phyloP scores from a whole-genome alignment of 495 filamentous ascomycete species.

The Daldinia bambusicola region DNA sequence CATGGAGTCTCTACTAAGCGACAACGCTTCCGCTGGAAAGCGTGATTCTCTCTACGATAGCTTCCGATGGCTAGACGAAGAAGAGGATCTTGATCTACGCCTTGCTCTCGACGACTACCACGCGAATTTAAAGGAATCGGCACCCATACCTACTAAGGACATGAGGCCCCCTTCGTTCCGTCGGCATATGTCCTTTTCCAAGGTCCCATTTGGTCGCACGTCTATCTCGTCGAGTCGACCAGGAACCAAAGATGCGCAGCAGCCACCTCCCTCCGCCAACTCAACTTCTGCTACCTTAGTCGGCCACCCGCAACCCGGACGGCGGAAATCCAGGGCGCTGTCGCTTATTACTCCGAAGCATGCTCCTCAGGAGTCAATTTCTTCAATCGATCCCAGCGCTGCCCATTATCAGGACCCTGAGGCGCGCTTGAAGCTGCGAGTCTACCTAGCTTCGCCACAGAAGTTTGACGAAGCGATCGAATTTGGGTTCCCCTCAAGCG shows the following conservation, averaged over 20 bases:
- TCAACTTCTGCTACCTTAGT: conserved; percentile 51
- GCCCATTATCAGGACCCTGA: conserved; percentile 92
- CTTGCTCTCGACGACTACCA: conserved; percentile 67
- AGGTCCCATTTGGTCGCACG: conserved; percentile 64
- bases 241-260: conserved; percentile 52
- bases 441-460: conserved; percentile 90
- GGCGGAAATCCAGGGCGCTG: conserved; percentile 59
- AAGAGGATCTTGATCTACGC: conserved; percentile 76
- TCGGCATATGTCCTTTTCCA: conserved; percentile 63
- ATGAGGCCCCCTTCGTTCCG: conserved; percentile 61
- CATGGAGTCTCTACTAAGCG: conserved; percentile 51
- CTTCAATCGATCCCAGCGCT: conserved; percentile 75
- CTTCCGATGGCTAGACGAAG: conserved; percentile 84
- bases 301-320: conserved; percentile 47
- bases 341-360: conserved; percentile 61
- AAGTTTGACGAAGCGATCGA: conserved; percentile 96
- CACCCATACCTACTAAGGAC: conserved; percentile 53
- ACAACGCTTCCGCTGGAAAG: conserved; percentile 25
- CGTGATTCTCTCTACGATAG: conserved; percentile 67
- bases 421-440: conserved; percentile 83
- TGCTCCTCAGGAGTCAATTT: conserved; percentile 58
- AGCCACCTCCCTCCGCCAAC: conserved; percentile 43
- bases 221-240: conserved; percentile 57
- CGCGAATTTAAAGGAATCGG: conserved; percentile 56
- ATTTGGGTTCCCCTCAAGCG: conserved; percentile 85